These are phyloP conservation scores for Ophiorrhiza pumila DNA, from an alignment of 257 asterid genomes.

Conservation along the genomic window DNA sequence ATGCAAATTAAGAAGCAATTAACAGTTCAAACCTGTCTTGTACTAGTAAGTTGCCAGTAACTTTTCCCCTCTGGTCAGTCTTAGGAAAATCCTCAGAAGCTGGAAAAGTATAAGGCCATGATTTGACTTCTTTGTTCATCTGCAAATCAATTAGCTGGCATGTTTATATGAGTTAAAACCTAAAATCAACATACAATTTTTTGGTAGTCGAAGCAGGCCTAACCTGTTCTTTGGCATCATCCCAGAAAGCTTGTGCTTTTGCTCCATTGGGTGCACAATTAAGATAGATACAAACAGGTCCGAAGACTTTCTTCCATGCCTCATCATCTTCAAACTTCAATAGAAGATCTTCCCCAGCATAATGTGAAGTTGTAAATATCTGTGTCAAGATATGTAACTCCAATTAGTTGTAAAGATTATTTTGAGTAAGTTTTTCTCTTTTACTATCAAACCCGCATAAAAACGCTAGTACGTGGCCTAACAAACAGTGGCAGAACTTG, in stretches of 20 bases:
- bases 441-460: too few relatives aligned
- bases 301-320: conserved; percentile 43
- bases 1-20: background rate
- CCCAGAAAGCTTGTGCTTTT: conserved; percentile 29
- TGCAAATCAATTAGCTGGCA: background rate
- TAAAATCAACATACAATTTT: background rate
- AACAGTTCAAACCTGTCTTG: conserved; percentile 28
- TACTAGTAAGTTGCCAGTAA: conserved; percentile 30
- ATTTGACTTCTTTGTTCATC: conserved; percentile 32
- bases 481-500: background rate
- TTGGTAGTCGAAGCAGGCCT: background rate
- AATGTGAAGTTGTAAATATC: conserved; percentile 41
- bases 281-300: conserved; percentile 38
- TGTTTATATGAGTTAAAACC: background rate
- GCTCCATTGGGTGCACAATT: conserved; percentile 26
- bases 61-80: conserved; percentile 27
- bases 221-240: conserved; percentile 38
- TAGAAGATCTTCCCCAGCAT: conserved; percentile 39
- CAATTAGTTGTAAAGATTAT: background rate
- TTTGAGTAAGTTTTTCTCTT: background rate
- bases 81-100: conserved; percentile 33
- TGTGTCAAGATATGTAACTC: conserved; percentile 8
- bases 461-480: background rate
- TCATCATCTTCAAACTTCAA: conserved; percentile 30
- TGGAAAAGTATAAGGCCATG: conserved; percentile 40